Evolutionary conservation across 75 land plant species (phyloP).

Genomic region (Pinus taeda): DNA sequence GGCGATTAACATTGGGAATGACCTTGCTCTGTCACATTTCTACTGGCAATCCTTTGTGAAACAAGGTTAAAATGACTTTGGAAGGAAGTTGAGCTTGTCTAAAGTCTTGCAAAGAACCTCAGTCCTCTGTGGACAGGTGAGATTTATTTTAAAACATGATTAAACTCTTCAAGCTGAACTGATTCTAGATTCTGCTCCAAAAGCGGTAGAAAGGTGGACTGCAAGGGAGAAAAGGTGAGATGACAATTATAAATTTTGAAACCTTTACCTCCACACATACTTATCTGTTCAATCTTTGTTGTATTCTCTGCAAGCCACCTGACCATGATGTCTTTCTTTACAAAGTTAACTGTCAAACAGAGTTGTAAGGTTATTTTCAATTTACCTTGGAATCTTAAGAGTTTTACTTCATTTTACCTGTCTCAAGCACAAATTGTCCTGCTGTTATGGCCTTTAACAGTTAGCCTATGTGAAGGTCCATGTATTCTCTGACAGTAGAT

Average conservation of each 20-base stretch:
- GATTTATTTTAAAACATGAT: background rate
- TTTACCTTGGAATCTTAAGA: background rate
- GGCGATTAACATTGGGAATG: background rate
- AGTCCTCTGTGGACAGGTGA: too few species aligned
- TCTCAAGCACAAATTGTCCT: background rate
- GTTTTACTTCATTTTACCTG: background rate
- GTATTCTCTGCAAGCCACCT: background rate
- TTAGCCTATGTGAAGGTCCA: background rate
- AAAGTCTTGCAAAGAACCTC: too few species aligned
- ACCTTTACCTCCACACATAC: background rate
- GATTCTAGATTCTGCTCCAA: background rate
- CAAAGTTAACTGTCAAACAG: background rate
- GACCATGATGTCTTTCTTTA: background rate
- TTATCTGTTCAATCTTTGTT: background rate
- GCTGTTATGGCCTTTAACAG: background rate
- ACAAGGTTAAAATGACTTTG: too few species aligned
- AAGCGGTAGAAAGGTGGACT: background rate
- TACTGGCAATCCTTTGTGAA: background rate
- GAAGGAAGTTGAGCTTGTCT: too few species aligned
- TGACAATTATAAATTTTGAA: background rate
- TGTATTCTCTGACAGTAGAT: background rate
- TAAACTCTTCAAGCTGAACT: background rate
- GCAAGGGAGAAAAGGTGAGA: background rate
- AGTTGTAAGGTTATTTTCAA: background rate
- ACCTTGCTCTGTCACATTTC: background rate